Evolutionary conservation across 2,329 filamentous ascomycete genomes (phyloP), one percentile per base, ranked within the genome.

Genomic region (Fusarium zealandicum): DNA sequence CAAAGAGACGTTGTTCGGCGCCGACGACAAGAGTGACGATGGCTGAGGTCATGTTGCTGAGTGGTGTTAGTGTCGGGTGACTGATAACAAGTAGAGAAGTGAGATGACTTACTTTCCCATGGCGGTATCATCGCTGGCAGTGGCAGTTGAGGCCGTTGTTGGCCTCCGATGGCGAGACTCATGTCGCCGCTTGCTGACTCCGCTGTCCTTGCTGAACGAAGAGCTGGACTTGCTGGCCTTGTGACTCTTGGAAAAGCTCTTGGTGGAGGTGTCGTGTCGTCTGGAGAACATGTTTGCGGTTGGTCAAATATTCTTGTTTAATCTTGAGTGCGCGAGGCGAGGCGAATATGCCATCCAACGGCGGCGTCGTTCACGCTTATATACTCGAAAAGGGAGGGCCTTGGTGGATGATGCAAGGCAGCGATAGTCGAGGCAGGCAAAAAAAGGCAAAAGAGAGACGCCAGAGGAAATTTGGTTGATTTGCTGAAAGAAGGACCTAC

Each of bases 1-100:
- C 93, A 70, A 97, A 97, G 64, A 96, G 88, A 17, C 93, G 86
- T 72, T 92, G 88, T 63, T 93, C 88, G 5, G 82, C 82, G n/a
- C 91, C 91, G 65, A 96, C 85, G 65, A 90, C 84, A 57, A 96
- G 82, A 9, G 90, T 96, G 64, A 96, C 83, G 70, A 95, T 90
- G 37, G 88, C 79, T 3, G 88, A 89, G 20, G 82, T 82, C 52
- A 86, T 70, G 51, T 75, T 82, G 55, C 84, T 51, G 37, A 54
- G 13, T 22, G 31, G 40, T 55, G 54, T 47, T 37, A 58, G 52
- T 31, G 40, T 6, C n/a, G 27, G 9, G 18, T 20, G 6, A 12
- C 20, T 36, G 8, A 31, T 31, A 4, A 32, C 5, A 12, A 40
- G 17, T 10, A 30, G 44, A 42, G 32, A 25, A n/a, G 17, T n/a